Base-by-base conservation (phyloP, 169 alveolate species). In the Eimeria acervulina region DNA sequence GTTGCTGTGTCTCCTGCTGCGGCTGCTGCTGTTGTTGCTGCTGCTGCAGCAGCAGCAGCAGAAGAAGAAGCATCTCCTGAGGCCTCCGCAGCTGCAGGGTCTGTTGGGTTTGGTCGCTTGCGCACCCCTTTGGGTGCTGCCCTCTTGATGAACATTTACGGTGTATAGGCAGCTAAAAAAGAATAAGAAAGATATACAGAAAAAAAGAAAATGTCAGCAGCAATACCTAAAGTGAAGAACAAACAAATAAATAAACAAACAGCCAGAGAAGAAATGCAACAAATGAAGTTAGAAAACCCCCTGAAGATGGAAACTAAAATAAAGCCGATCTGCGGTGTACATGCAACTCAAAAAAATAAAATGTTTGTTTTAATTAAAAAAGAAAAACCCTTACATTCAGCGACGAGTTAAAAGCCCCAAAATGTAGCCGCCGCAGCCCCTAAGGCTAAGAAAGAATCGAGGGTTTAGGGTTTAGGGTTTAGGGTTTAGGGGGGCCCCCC, bases 391-490 rank as follows among this genome's bases (percentile, higher is more conserved):
- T n/a, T 1, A 80, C 8, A 44, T 0, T 19, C 31, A 44, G 61
- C 68, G 90, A 47, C 70, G 68, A 47, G 7, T 21, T n/a, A 0
- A 40, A 42, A 80, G 90, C 90, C 90, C 90, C 90, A 44, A 80
- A 21, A 28, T 12, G 51, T 21, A 47, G 90, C 44, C 47, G 66
- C 31, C 33, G 47, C 66, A 80, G 90, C 90, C 90, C 90, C 90
- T 38, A 38, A 66, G 78, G 42, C 78, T 3, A 23, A 3, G 12
- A 6, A 55, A 33, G 84, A 19, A 74, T 33, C 68, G 42, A 80
- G 90, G 17, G 66, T 42, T 44, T 80, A 80, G 90, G 90, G 90
- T 80, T 44, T 80, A 80, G 90, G 90, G 90, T 80, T 80, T 80
- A 80, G 70, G 90, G 90, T 80, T 80, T 80, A 80, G 90, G 90